Conservation (phyloP, 2,329 filamentous ascomycete genomes). For the Septoria petroselini region DNA sequence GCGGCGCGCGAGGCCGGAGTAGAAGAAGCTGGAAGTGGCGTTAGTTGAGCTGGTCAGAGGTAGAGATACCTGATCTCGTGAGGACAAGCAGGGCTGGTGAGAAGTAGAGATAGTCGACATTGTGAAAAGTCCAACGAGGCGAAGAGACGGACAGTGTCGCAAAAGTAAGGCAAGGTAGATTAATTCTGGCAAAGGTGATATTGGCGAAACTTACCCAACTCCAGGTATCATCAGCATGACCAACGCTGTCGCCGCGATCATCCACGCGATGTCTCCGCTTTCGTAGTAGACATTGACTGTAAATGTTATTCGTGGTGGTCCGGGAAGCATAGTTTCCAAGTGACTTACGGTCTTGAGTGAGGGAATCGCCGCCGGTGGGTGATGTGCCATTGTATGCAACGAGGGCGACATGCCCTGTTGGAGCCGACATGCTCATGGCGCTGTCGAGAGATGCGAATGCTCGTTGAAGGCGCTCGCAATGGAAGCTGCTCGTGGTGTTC, state of each 20-base stretch:
- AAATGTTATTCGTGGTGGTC: not conserved
- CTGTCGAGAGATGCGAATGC: not conserved
- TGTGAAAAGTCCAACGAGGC: too few relatives aligned
- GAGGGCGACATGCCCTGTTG: slow-evolving; percentile 29
- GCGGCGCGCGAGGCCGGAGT: slow-evolving; percentile 81
- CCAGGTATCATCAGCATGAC: slow-evolving; percentile 92
- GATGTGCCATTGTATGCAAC: slow-evolving; percentile 61
- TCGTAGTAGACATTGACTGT: slow-evolving; percentile 79
- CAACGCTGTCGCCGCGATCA: slow-evolving; percentile 64
- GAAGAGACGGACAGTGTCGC: too few relatives aligned
- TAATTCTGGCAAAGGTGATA: too few relatives aligned
- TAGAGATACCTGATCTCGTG: too few relatives aligned
- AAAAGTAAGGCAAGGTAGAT: too few relatives aligned
- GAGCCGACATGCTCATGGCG: slow-evolving; percentile 4
- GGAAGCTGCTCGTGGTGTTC: too few relatives aligned
- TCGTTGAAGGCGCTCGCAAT: too few relatives aligned
- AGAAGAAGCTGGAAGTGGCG: slow-evolving; percentile 71
- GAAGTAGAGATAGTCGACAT: too few relatives aligned
- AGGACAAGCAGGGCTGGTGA: too few relatives aligned
- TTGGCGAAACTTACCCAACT: slow-evolving; percentile 57
- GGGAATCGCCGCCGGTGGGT: slow-evolving; percentile 63
- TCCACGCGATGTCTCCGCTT: slow-evolving; percentile 80
- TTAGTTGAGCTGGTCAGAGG: too few relatives aligned
- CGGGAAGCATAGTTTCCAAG: too few relatives aligned
- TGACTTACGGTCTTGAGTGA: slow-evolving; percentile 53